These are phyloP conservation scores for Gliomastix tumulicola DNA, from an alignment of 2,329 filamentous ascomycete genomes.

Conservation along the genomic window DNA sequence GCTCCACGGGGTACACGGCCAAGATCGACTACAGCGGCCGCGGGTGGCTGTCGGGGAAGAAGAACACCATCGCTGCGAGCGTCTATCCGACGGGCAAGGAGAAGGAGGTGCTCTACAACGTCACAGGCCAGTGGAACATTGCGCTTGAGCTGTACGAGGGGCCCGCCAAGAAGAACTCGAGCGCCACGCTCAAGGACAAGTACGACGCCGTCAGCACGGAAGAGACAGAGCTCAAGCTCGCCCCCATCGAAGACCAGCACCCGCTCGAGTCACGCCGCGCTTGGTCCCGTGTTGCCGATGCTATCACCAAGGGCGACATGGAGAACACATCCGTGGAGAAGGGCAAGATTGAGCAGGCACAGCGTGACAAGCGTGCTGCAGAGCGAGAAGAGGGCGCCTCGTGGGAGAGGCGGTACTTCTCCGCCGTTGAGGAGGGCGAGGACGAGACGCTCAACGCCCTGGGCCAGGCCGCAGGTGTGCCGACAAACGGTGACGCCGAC, in stretches of 20 bases:
- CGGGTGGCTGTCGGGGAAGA: slow-evolving; percentile 93
- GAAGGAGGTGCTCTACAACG: slow-evolving; percentile 71
- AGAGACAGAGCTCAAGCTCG: slow-evolving; percentile 63
- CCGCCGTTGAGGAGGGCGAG: slow-evolving; percentile 32
- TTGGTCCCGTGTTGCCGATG: slow-evolving; percentile 79
- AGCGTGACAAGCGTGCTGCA: slow-evolving; percentile 65
- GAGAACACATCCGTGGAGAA: slow-evolving; percentile 74
- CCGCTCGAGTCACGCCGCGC: slow-evolving; percentile 81
- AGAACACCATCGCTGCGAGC: slow-evolving; percentile 77
- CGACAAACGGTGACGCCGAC: slow-evolving; percentile 45
- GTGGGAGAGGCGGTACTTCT: slow-evolving; percentile 86
- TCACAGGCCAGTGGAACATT: slow-evolving; percentile 87
- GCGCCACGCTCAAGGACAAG: slow-evolving; percentile 42
- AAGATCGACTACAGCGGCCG: slow-evolving; percentile 92
- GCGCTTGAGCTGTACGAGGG: slow-evolving; percentile 71
- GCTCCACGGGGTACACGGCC: slow-evolving; percentile 77
- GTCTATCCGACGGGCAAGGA: slow-evolving; percentile 66
- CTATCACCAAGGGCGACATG: slow-evolving; percentile 77
- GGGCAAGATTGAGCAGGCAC: slow-evolving; percentile 81
- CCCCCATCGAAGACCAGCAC: slow-evolving; percentile 72
- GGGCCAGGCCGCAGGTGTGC: slow-evolving; percentile 38
- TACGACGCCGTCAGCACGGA: slow-evolving; percentile 53
- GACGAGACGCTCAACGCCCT: slow-evolving; percentile 39
- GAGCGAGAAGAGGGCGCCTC: slow-evolving; percentile 68
- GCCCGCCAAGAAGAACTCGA: slow-evolving; percentile 39